These are phyloP conservation scores for Globisporangium okanoganense DNA, from an alignment of 352 stramenopile genomes.

Conservation along the genomic window DNA sequence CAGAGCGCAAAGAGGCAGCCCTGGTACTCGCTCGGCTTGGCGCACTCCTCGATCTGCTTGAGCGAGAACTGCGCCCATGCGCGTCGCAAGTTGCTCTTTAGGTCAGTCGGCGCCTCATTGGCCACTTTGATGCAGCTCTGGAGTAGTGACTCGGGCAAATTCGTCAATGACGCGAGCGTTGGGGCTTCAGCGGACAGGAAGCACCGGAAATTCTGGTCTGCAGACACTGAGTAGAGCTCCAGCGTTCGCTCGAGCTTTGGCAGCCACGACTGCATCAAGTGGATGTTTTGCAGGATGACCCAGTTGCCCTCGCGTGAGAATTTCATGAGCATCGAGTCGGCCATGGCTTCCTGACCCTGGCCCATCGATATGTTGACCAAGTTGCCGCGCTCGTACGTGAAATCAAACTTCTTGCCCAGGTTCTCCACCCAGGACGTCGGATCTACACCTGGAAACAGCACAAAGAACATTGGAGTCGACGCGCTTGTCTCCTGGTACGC, in stretches of 20 bases:
- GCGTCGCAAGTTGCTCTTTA: conserved; percentile 80
- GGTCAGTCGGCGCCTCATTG: conserved; percentile 76
- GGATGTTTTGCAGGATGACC: conserved; percentile 91
- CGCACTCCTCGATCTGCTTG: conserved; percentile 67
- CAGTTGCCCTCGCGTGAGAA: conserved; percentile 79
- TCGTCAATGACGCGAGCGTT: conserved; percentile 76
- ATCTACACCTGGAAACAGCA: conserved; percentile 91
- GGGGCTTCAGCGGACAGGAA: conserved; percentile 92
- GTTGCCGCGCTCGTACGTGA: conserved; percentile 73
- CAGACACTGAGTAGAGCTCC: conserved; percentile 72
- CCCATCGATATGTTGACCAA: conserved; percentile 89
- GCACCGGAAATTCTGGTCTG: conserved; percentile 92
- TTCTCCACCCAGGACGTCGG: conserved; percentile 80
- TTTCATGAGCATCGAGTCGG: conserved; percentile 62
- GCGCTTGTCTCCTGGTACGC: conserved; percentile 87
- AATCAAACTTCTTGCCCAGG: conserved; percentile 79
- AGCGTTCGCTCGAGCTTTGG: conserved; percentile 76
- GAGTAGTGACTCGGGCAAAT: conserved; percentile 85
- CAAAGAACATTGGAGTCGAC: conserved; percentile 91
- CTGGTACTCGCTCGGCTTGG: conserved; percentile 86
- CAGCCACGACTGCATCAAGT: conserved; percentile 91
- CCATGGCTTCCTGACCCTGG: conserved; percentile 79
- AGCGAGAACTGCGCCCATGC: conserved; percentile 77
- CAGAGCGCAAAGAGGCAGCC: conserved; percentile 92
- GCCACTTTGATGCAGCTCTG: conserved; percentile 87